A percentile compares a stretch with the other conserved stretches of the same genome.
Conservation (phyloP, 148 eudicot genomes). For the Fagopyrum homotropicum region DNA sequence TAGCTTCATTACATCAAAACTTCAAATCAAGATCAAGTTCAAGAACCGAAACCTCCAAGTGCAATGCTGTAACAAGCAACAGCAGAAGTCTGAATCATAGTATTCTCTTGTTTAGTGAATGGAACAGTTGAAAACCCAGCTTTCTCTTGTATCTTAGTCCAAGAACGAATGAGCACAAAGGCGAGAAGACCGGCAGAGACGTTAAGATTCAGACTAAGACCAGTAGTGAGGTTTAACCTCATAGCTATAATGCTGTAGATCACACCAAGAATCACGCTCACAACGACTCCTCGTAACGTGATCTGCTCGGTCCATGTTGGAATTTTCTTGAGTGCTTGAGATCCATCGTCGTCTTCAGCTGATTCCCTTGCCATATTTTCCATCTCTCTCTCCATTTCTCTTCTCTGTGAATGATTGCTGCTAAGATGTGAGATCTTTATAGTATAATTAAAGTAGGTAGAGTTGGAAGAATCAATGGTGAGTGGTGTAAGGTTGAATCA, state of each 20-base stretch:
- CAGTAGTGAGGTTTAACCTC: slow-evolving; percentile 71
- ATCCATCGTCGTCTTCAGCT: slow-evolving; percentile 13
- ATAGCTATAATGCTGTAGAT: slow-evolving; percentile 65
- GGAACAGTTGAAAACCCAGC: slow-evolving; percentile 45
- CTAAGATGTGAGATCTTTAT: neutral
- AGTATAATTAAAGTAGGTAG: neutral
- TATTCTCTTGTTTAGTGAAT: slow-evolving; percentile 77
- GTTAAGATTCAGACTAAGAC: slow-evolving; percentile 66
- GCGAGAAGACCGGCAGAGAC: slow-evolving; percentile 83
- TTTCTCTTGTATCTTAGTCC: slow-evolving; percentile 45
- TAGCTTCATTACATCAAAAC: no score
- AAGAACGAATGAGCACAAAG: slow-evolving; percentile 47
- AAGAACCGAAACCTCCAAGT: slow-evolving; percentile 52
- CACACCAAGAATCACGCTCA: slow-evolving; percentile 48
- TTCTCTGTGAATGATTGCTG: neutral
- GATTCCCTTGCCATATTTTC: slow-evolving; percentile 4
- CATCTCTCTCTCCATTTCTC: slow-evolving; percentile 5
- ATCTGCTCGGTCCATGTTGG: slow-evolving; percentile 76
- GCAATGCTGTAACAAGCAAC: slow-evolving; percentile 87
- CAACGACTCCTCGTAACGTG: slow-evolving; percentile 50
- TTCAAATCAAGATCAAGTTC: no score
- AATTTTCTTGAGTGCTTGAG: slow-evolving; percentile 20
- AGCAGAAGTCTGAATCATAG: slow-evolving; percentile 79
- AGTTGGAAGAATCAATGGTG: neutral
- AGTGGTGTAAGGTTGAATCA: neutral